These are phyloP conservation scores for Pichia sp. DNA, from an alignment of 1,139 yeast genomes.

Conservation along the genomic window DNA sequence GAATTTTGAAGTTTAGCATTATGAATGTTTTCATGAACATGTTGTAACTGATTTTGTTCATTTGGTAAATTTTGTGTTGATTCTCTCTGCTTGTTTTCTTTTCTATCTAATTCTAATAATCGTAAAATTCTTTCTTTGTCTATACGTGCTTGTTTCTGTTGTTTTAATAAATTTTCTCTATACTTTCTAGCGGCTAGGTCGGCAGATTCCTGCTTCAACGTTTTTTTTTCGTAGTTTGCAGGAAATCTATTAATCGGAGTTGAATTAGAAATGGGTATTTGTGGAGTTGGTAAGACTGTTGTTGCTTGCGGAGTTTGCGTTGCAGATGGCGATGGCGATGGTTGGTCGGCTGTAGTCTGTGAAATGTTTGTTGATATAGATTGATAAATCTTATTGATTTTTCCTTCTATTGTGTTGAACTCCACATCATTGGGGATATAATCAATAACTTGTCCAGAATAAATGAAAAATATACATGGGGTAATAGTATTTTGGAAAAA, in stretches of 20 bases:
- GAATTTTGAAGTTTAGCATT: conserved; percentile 18
- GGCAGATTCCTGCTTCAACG: conserved; percentile 36
- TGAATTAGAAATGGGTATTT: not conserved
- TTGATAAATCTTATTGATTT: conserved; percentile 24
- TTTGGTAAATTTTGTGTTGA: not conserved
- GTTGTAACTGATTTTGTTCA: conserved; percentile 1
- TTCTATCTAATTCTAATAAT: conserved; percentile 45
- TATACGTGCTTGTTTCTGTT: conserved; percentile 36
- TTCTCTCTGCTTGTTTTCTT: conserved; percentile 33
- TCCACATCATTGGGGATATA: conserved; percentile 32
- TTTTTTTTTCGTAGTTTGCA: conserved; percentile 2
- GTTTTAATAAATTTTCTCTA: conserved; percentile 36
- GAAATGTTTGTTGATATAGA: conserved; percentile 2
- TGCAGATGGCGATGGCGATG: not conserved
- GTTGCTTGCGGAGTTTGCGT: not conserved
- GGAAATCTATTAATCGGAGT: not conserved
- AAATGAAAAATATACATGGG: conserved; percentile 37
- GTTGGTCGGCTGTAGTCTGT: not conserved
- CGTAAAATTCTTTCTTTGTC: conserved; percentile 52
- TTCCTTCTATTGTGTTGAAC: conserved; percentile 27
- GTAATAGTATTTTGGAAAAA: conserved; percentile 41
- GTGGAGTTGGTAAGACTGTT: not conserved
- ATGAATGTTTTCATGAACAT: conserved; percentile 21
- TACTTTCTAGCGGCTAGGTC: conserved; percentile 35
- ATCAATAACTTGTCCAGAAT: conserved; percentile 41